A percentile compares a stretch with the other conserved stretches of the same genome.
Evolutionary conservation across 129 eudicot species (phyloP).

Genomic region (Lonicera japonica): DNA sequence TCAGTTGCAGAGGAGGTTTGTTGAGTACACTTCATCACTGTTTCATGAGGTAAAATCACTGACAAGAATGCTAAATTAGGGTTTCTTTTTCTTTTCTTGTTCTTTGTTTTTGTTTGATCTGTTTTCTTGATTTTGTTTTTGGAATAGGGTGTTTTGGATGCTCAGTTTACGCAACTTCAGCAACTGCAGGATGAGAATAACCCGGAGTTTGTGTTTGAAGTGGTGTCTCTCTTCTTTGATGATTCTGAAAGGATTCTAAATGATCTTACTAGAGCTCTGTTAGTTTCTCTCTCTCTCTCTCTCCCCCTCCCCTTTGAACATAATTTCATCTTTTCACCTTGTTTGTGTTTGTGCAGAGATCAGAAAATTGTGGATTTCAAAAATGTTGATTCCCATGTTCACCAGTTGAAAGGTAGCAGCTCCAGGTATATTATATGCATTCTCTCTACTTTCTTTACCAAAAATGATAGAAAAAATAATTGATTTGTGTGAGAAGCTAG

Average conservation of each 20-base stretch:
- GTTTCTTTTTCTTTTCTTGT: too few species aligned
- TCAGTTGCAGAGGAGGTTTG: slow-evolving; percentile 69
- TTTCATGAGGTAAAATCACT: slow-evolving; percentile 47
- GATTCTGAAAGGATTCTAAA: slow-evolving; percentile 74
- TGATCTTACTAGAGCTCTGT: slow-evolving; percentile 71
- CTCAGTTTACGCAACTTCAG: slow-evolving; percentile 69
- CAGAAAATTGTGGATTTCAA: slow-evolving; percentile 68
- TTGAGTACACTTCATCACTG: slow-evolving; percentile 50
- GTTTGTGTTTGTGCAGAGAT: slow-evolving; percentile 27
- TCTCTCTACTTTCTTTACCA: neutral
- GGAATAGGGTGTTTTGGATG: slow-evolving; percentile 65
- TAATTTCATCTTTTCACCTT: too few species aligned
- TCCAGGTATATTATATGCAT: slow-evolving; percentile 41
- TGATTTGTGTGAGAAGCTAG: too few species aligned
- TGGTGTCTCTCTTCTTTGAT: slow-evolving; percentile 65
- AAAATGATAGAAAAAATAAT: too few species aligned
- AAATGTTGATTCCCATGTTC: slow-evolving; percentile 74
- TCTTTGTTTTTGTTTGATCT: neutral
- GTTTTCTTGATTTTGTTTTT: slow-evolving; percentile 11
- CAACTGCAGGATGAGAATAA: slow-evolving; percentile 79
- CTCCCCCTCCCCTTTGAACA: slow-evolving; percentile 1
- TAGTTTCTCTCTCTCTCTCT: slow-evolving; percentile 16
- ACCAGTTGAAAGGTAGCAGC: slow-evolving; percentile 79
- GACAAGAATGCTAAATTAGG: too few species aligned
- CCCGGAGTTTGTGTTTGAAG: slow-evolving; percentile 79